phyloP scores from a whole-genome alignment of 768 basidiomycete genomes.

The Suillus placidus region DNA sequence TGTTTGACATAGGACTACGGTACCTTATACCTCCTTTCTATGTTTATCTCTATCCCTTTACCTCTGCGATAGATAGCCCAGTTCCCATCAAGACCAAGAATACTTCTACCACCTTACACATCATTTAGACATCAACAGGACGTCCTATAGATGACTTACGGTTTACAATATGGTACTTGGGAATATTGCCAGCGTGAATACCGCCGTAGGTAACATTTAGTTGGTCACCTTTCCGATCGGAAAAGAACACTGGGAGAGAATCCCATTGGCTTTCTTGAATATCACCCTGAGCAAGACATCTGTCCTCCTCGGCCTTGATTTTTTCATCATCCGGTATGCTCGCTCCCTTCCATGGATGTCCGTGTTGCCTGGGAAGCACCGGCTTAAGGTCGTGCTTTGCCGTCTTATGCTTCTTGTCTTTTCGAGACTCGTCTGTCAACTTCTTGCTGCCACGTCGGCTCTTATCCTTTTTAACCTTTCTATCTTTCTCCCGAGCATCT shows the following conservation, averaged over 20 bases:
- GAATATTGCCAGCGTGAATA: constrained; percentile 61
- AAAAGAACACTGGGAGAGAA: constrained; percentile 50
- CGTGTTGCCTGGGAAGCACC: constrained; percentile 27
- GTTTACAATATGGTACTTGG: constrained; percentile 61
- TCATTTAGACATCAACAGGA: constrained; percentile 49
- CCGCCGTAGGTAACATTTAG: constrained; percentile 71
- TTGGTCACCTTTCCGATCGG: constrained; percentile 67
- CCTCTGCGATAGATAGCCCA: constrained; percentile 54
- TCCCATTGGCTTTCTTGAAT: constrained; percentile 28
- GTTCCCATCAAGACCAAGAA: constrained; percentile 61
- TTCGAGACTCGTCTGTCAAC: constrained; percentile 21
- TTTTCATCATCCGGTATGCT: constrained; percentile 33
- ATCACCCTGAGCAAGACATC: constrained; percentile 23
- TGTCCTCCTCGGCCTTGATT: constrained; percentile 39
- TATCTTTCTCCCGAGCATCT: constrained; percentile 15
- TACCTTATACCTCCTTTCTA: constrained; percentile 48
- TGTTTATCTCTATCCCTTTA: constrained; percentile 62
- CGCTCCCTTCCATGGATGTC: constrained; percentile 17
- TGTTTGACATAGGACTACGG: constrained; percentile 14
- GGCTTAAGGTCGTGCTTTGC: constrained; percentile 32
- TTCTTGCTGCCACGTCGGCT: constrained; percentile 25
- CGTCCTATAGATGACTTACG: constrained; percentile 44
- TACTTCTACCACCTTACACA: constrained; percentile 46
- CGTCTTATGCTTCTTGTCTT: constrained; percentile 34
- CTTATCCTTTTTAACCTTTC: constrained; percentile 23